A percentile compares a stretch with the other conserved stretches of the same genome.
Conservation (phyloP, 2,329 filamentous ascomycete species). For the Fusarium beomiforme region DNA sequence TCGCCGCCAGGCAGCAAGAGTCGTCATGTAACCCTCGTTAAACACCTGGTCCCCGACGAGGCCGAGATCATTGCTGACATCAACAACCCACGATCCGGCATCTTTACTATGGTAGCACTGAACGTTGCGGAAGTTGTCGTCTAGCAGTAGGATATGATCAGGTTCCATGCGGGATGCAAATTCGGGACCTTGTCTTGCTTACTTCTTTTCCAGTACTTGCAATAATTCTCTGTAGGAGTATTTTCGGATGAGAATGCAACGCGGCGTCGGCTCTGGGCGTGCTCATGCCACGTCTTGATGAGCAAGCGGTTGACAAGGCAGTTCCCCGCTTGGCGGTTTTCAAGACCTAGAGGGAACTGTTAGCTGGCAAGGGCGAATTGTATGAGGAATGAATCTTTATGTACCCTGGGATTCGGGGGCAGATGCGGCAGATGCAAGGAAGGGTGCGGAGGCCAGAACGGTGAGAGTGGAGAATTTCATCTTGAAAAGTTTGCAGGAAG, state of each 20-base stretch:
- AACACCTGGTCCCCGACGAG: background rate
- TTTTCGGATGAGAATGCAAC: background rate
- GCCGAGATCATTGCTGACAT: background rate
- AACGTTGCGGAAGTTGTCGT: background rate
- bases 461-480: background rate
- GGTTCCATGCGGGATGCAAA: background rate
- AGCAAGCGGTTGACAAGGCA: background rate
- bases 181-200: background rate
- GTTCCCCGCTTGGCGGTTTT: background rate
- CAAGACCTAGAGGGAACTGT: background rate
- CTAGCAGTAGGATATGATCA: background rate
- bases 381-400: background rate
- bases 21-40: background rate
- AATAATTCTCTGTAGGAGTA: background rate
- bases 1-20: background rate
- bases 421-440: background rate
- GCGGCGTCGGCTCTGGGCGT: background rate
- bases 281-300: background rate
- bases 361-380: background rate
- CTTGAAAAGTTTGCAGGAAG: background rate
- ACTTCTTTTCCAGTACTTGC: background rate
- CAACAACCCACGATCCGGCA: background rate
- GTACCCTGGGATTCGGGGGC: background rate
- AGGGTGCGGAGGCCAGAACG: background rate
- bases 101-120: background rate